Conservation (phyloP, 768 basidiomycete species). For the Daedalea quercina region DNA sequence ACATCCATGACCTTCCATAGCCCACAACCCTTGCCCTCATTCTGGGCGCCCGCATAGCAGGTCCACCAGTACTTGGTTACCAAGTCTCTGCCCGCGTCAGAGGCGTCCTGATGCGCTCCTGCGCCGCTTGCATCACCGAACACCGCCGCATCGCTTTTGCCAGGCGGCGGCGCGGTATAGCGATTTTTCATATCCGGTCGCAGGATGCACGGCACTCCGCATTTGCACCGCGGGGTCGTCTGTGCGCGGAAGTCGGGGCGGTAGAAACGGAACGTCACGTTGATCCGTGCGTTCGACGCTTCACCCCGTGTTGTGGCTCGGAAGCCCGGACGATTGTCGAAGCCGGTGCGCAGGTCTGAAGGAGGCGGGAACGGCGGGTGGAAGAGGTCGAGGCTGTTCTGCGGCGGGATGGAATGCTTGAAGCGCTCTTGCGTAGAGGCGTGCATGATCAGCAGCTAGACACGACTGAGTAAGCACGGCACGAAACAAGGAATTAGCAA, state of each 20-base stretch:
- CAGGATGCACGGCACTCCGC: conserved; percentile 62
- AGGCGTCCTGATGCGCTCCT: neutral
- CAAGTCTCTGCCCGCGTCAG: conserved; percentile 13
- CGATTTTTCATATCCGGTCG: conserved; percentile 77
- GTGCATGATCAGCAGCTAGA: conserved; percentile 80
- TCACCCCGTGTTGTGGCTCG: conserved; percentile 19
- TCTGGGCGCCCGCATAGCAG: conserved; percentile 76
- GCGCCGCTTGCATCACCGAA: neutral
- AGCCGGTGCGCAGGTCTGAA: neutral
- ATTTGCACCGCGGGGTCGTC: conserved; percentile 66
- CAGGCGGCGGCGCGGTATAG: conserved; percentile 18
- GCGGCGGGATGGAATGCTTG: conserved; percentile 76
- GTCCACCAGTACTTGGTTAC: conserved; percentile 72
- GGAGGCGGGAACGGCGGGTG: conserved; percentile 37
- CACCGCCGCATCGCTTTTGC: neutral
- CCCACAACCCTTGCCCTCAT: conserved; percentile 76
- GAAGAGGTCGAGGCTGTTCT: conserved; percentile 63
- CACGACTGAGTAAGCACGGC: neutral
- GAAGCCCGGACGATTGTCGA: neutral
- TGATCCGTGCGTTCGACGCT: conserved; percentile 66
- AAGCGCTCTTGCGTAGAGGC: conserved; percentile 77
- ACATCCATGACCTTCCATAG: conserved; percentile 74
- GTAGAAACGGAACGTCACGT: conserved; percentile 83
- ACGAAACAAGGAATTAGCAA: neutral
- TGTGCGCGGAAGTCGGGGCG: conserved; percentile 71